Percentiles rank a stretch among this genome's conserved stretches.
These are phyloP conservation scores for Chytriomyces sp. DNA, from an alignment of 192 early-diverging fungal genomes.

Conservation along the genomic window DNA sequence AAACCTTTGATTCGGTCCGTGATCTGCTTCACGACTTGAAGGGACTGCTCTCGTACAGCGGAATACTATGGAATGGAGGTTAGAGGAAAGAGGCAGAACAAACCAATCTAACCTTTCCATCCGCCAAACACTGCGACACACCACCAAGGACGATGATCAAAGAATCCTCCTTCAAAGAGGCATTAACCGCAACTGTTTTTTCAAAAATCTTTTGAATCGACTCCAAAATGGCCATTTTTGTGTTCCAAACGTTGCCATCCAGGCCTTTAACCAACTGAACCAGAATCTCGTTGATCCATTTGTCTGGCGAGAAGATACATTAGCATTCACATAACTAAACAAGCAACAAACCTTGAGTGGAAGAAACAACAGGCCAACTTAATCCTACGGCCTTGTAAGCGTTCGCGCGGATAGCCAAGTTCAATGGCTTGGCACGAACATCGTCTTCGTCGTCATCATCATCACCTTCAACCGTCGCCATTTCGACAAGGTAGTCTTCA, in stretches of 20 bases:
- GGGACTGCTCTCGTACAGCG: slow-evolving; percentile 37
- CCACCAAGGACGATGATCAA: slow-evolving; percentile 9
- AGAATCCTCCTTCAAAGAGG: background rate
- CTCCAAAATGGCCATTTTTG: slow-evolving; percentile 71
- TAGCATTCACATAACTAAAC: slow-evolving; percentile 5
- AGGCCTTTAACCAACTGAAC: slow-evolving; percentile 53
- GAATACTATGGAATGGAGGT: slow-evolving; percentile 35
- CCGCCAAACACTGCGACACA: slow-evolving; percentile 17
- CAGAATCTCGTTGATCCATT: slow-evolving; percentile 50
- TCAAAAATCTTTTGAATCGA: slow-evolving; percentile 61
- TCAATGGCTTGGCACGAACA: slow-evolving; percentile 54
- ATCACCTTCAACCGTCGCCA: slow-evolving; percentile 43
- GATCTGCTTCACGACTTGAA: slow-evolving; percentile 26
- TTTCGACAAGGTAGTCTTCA: slow-evolving; percentile 53
- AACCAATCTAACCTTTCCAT: slow-evolving; percentile 35
- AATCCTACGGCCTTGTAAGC: slow-evolving; percentile 66
- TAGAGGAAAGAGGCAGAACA: background rate
- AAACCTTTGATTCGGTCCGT: slow-evolving; percentile 23
- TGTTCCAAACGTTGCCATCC: slow-evolving; percentile 81
- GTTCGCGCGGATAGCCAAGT: slow-evolving; percentile 66
- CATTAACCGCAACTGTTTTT: slow-evolving; percentile 12
- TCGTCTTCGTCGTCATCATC: slow-evolving; percentile 68
- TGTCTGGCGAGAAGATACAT: slow-evolving; percentile 25
- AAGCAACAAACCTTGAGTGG: slow-evolving; percentile 56
- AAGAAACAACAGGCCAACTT: slow-evolving; percentile 51